Evolutionary conservation across 305 asterid species (phyloP), one percentile per base, ranked within the genome.

Genomic region (Fraxinus ornus): DNA sequence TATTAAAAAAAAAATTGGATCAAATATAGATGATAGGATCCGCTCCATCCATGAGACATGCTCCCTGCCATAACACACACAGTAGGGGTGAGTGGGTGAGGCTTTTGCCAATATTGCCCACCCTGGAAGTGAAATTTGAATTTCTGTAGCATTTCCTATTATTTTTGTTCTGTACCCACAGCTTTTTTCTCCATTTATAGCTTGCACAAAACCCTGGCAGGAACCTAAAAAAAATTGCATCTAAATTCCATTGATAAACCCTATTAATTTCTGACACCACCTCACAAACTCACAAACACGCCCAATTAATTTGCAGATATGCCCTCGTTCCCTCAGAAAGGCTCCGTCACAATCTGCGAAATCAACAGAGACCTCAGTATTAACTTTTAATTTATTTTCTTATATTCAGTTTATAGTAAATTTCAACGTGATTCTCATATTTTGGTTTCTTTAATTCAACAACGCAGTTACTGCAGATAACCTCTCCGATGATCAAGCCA

Each of bases 241-340:
- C 12, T 36, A 30, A 1, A 7, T 30, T 68, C 39, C 44, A 17
- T 17, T 33, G 47, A 79, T 85, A 88, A 91, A 91, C 93, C 91
- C 93, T 87, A 82, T 77, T 39, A 64, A 24, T 21, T 52, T 64
- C 83, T 79, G 41, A 5, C 79, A 2, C 71, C 39, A 68, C 4
- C 70, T 5, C 35, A 0, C 60, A 47, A 24, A 32, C 52, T 5
- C 77, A 17, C 32, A 15, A 28, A 22, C 28, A 7, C 35, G 24
- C 76, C 10, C 75, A 52, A 5, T 52, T 17, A 17, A 5, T 15
- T 19, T 21, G 39, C 44, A 49, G 17, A 82, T 3, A 95, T 95
- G 99, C 91, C 92, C 85, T 93, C 97, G 79, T 90, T 93, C 78
- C 99, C 99, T 79, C 94, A 74, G 88, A 94, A 93, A 52, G 99